Percentiles rank a stretch among this genome's conserved stretches.
Conservation (phyloP, 1,284 basidiomycete genomes). For the Ceratobasidium theobromae region DNA sequence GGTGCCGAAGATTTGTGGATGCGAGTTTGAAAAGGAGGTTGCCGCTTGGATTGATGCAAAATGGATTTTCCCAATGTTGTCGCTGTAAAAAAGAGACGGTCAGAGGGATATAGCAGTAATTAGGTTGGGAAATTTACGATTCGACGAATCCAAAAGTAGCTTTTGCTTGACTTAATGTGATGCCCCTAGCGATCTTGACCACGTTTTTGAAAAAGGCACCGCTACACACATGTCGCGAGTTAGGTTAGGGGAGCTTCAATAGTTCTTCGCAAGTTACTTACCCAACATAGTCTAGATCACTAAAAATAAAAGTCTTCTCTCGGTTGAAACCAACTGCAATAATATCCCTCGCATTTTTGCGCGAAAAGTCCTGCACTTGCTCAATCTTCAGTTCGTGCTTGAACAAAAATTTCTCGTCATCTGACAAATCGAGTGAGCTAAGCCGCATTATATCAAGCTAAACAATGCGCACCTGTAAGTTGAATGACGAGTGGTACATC, state of each 20-base stretch:
- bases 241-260: neutral
- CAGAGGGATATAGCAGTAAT: neutral
- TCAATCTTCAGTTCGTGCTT: slow-evolving; percentile 91
- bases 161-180: slow-evolving; percentile 92
- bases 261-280: slow-evolving; percentile 38
- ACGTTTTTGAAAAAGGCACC: slow-evolving; percentile 95
- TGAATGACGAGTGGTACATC: slow-evolving; percentile 93
- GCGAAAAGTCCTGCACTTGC: slow-evolving; percentile 82
- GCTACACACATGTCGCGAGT: slow-evolving; percentile 42
- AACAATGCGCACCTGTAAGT: slow-evolving; percentile 75
- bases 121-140: slow-evolving; percentile 58
- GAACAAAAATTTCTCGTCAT: slow-evolving; percentile 99
- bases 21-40: slow-evolving; percentile 97
- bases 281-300: slow-evolving; percentile 83
- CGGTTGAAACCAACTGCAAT: slow-evolving; percentile 94
- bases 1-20: slow-evolving; percentile 95
- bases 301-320: slow-evolving; percentile 97
- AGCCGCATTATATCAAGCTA: neutral
- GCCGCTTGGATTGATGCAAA: slow-evolving; percentile 98
- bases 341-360: slow-evolving; percentile 90
- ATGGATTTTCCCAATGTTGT: slow-evolving; percentile 98
- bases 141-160: slow-evolving; percentile 96
- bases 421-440: slow-evolving; percentile 47
- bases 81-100: slow-evolving; percentile 53
- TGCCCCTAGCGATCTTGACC: slow-evolving; percentile 87